Evolutionary conservation across 495 filamentous ascomycete species (phyloP), one percentile per base, ranked within the genome.

Genomic region (Neurospora tetraspora): DNA sequence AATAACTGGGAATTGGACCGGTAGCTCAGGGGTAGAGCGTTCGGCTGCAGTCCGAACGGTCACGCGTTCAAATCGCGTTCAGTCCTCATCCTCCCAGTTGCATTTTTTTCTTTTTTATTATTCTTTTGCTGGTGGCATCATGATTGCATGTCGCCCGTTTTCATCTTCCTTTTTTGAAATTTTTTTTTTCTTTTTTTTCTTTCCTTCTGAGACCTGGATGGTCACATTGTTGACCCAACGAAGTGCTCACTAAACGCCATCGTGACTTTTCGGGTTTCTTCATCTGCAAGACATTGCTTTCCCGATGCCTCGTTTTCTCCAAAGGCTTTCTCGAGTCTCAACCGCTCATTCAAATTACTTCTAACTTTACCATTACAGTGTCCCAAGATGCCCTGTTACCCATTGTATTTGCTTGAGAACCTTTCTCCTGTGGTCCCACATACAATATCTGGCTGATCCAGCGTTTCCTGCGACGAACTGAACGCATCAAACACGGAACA

Each of bases 361-460:
- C 27, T 9, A 65, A 18, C 14, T 18, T 9, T 34, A 65, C 53
- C 31, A 65, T 65, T 18, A 65, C 27, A 65, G 12, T 34, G 5
- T 18, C 23, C 47, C 47, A 59, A 59, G 11, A 59, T 34, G 5
- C 12, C 7, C 53, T 65, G 14, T 34, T 31, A 39, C 5, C 69
- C 5, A 9, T 65, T 34, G 7, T 34, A 18, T 27, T 16, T 65
- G 53, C 23, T 65, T 31, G 14, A 65, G 53, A 65, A 18, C 5
- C 12, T 65, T 18, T 65, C 14, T 18, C 53, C 53, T 18, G 53
- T 65, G 38, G 71, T 79, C 10, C 80, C 77, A 11, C 76, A 40
- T 36, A 83, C 72, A 14, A 75, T 72, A n/a, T 71, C 37, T 2
- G 84, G 82, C 70, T 85, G 81, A 70, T 85, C 84, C 11, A 84